A percentile compares a stretch with the other conserved stretches of the same genome.
Conservation (phyloP, 2,329 filamentous ascomycete genomes). For the Talaromyces rugulosus region DNA sequence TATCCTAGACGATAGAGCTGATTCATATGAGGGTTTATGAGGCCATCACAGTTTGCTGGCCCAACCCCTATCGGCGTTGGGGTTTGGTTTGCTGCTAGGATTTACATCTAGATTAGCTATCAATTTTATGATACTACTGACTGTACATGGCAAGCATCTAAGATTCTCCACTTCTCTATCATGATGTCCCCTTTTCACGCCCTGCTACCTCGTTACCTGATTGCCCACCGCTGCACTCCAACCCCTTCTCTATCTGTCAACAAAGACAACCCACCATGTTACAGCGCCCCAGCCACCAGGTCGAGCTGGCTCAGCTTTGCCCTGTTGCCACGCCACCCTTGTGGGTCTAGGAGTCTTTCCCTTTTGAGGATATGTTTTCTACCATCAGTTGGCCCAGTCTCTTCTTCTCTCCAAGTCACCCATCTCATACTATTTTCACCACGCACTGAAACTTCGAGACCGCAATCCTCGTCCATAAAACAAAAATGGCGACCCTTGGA, state of each 20-base stretch:
- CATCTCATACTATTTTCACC: not conserved
- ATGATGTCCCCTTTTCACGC: too few species aligned
- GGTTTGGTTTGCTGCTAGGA: not conserved
- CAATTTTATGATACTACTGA: not conserved
- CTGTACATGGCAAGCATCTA: not conserved
- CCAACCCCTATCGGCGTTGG: not conserved
- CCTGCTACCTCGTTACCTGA: not conserved
- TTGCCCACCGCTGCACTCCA: not conserved
- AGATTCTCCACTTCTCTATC: not conserved
- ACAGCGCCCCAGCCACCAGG: too few species aligned
- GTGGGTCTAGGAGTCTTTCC: too few species aligned
- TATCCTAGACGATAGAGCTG: slow-evolving; percentile 54
- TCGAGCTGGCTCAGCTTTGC: too few species aligned
- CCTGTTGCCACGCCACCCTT: too few species aligned
- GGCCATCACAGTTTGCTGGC: not conserved
- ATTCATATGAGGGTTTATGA: not conserved
- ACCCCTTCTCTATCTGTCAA: not conserved
- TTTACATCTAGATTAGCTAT: not conserved
- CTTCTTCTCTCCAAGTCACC: not conserved
- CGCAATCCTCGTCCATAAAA: not conserved
- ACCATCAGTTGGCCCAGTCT: too few species aligned
- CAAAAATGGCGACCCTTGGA: not conserved
- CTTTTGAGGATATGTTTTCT: too few species aligned
- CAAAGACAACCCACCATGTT: not conserved
- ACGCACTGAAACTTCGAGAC: too few species aligned